Evolutionary conservation across 768 basidiomycete genomes (phyloP).

Genomic region (Harrya chromipes): DNA sequence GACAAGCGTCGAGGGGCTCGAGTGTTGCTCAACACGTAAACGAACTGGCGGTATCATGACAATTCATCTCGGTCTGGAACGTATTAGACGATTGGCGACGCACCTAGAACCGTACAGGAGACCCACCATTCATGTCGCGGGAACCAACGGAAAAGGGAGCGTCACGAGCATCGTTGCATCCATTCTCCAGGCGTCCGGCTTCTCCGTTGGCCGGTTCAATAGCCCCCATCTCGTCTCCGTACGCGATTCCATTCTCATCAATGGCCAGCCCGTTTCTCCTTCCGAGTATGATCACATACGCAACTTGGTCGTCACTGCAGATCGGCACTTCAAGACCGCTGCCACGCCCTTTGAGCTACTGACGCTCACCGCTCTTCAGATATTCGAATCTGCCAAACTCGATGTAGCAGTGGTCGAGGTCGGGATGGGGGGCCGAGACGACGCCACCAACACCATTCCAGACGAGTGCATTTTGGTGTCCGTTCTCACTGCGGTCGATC

Average conservation of each 20-base stretch:
- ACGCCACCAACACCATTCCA: constrained; percentile 91
- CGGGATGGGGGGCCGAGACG: constrained; percentile 89
- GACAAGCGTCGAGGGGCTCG: too few relatives aligned
- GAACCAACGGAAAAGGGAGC: constrained; percentile 97
- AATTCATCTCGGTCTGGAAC: constrained; percentile 65
- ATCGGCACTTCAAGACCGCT: constrained; percentile 40
- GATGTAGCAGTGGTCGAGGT: constrained; percentile 90
- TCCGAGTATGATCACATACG: constrained; percentile 47
- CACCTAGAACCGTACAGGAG: constrained; percentile 61
- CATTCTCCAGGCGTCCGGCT: constrained; percentile 54
- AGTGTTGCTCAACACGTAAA: constrained; percentile 12
- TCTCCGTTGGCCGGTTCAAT: constrained; percentile 82
- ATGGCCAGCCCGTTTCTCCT: constrained; percentile 49
- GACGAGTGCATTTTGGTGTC: constrained; percentile 67
- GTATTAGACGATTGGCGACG: constrained; percentile 50
- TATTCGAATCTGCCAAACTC: constrained; percentile 68
- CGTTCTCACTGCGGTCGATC: constrained; percentile 81
- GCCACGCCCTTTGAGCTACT: constrained; percentile 83
- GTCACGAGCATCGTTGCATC: constrained; percentile 82
- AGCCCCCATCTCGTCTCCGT: constrained; percentile 84
- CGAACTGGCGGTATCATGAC: constrained; percentile 39
- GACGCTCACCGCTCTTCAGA: constrained; percentile 71
- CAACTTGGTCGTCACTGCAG: constrained; percentile 44
- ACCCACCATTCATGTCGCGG: constrained; percentile 88
- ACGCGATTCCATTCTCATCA: constrained; percentile 72